Base-by-base conservation (phyloP, 176 grass and related monocot genomes). In the Eleusine coracana region DNA sequence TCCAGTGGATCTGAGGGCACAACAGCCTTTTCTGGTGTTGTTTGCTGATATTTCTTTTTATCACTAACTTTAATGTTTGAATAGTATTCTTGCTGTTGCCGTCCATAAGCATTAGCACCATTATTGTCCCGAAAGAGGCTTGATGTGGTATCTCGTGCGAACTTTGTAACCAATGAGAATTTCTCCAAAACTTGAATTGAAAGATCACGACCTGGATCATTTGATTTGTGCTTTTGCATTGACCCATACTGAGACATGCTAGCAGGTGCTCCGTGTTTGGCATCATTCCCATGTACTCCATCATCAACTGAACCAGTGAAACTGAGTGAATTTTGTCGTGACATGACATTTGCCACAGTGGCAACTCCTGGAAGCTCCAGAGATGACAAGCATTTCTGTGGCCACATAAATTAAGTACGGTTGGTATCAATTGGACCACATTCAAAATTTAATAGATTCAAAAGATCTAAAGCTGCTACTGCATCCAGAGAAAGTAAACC, bases 181-280 rank as follows among this genome's bases (percentile, higher is more conserved):
- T 99, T 99, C 85, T 99, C 96, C 78, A 99, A 80, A 54, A 96
- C 96, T 59, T 99, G 96, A 68, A 99, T 87, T 51, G 93, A 96
- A 79, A 94, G 73, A 79, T 94, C 92, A 59, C 87, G 92, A 49
- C 86, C 89, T 28, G 89, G 85, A 69, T 99, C 96, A 55, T 93
- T 87, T 63, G 86, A 86, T 80, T 79, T 99, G 68, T 88, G 49
- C 70, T 90, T 99, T 76, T 84, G 93, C 79, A 66, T 95, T 74
- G 82, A 71, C 39, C n/a, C 58, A 82, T 92, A 94, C 36, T 88
- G 90, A 39, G 84, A 88, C 66, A 79, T 88, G 59, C 85, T 93
- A 78, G 88, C 75, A 82, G 86, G 65, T 7, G 14, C 66, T 59
- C 81, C 77, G 85, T 93, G 84, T 68, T 69, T 76, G 29, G 14